Percentiles rank a stretch among this genome's conserved stretches.
These are phyloP conservation scores for Candida takata DNA, from an alignment of 805 yeast species.

Conservation along the genomic window DNA sequence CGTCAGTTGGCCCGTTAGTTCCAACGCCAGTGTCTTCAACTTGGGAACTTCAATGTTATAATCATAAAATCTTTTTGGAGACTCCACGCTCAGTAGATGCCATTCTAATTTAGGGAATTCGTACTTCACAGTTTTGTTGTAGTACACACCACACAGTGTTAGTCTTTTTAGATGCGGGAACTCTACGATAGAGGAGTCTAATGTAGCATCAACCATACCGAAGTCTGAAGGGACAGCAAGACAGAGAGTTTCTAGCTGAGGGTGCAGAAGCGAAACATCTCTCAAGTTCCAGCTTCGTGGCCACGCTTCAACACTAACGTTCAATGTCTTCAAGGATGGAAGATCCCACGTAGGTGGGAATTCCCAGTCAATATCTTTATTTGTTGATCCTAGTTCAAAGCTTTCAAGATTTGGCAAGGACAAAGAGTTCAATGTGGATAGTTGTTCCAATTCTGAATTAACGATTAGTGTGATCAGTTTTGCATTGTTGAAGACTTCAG, in stretches of 20 bases:
- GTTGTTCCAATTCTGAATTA: neutral
- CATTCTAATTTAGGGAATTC: neutral
- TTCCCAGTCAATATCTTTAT: neutral
- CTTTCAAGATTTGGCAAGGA: neutral
- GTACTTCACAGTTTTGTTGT: neutral
- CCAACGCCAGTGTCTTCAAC: neutral
- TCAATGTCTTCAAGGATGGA: neutral
- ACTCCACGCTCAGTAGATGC: conserved; percentile 1
- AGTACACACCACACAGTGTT: conserved; percentile 2
- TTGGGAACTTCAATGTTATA: neutral
- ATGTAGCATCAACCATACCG: conserved; percentile 1
- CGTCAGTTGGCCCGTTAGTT: neutral
- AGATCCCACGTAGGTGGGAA: conserved; percentile 3
- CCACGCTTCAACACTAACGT: conserved; percentile 1
- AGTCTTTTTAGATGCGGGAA: neutral
- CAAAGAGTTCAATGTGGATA: neutral
- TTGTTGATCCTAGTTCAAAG: neutral
- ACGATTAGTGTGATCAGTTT: neutral
- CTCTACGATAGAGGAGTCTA: neutral
- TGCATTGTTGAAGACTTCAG: neutral
- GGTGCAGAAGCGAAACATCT: neutral
- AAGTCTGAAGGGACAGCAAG: neutral
- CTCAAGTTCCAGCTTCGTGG: conserved; percentile 1
- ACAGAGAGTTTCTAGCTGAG: neutral
- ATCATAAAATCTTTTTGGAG: neutral